Conservation (phyloP, 2,329 filamentous ascomycete genomes). For the Diaporthe caulivora region DNA sequence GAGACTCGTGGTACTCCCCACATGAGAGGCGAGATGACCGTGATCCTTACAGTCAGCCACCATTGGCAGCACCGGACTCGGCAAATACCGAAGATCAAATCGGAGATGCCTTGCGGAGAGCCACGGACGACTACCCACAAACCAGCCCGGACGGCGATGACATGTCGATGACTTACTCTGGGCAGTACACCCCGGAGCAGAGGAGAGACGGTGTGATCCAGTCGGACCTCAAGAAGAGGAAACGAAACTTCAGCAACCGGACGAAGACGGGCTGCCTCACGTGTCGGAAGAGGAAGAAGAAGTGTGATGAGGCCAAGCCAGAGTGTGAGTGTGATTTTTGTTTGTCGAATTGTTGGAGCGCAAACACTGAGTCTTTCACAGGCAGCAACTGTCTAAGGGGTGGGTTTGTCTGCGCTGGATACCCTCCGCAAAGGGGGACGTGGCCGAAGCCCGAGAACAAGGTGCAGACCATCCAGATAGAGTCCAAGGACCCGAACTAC, state of each 20-base stretch:
- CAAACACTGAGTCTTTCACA: conserved; percentile 50
- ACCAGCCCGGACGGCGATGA: conserved; percentile 69
- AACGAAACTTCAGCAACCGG: conserved; percentile 90
- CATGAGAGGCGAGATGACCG: conserved; percentile 60
- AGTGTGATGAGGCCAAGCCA: conserved; percentile 94
- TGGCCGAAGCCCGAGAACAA: conserved; percentile 84
- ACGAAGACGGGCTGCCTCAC: conserved; percentile 97
- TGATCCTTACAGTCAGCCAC: conserved; percentile 59
- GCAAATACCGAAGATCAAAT: conserved; percentile 64
- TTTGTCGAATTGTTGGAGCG: background rate
- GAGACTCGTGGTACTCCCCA: conserved; percentile 63
- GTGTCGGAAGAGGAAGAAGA: conserved; percentile 93
- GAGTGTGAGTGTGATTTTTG: conserved; percentile 74
- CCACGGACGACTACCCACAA: conserved; percentile 62
- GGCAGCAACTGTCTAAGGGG: conserved; percentile 92
- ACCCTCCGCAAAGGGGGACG: conserved; percentile 81
- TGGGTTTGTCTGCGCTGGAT: conserved; percentile 91
- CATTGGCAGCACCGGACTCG: conserved; percentile 58
- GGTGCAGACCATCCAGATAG: conserved; percentile 77
- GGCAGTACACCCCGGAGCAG: conserved; percentile 61
- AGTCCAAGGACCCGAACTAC: conserved; percentile 83
- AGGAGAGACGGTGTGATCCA: conserved; percentile 64
- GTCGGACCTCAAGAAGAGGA: conserved; percentile 76
- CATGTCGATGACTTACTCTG: conserved; percentile 53
- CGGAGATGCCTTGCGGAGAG: conserved; percentile 59